phyloP scores from a whole-genome alignment of 1,139 yeast species.

The Candida frijolesensis region DNA sequence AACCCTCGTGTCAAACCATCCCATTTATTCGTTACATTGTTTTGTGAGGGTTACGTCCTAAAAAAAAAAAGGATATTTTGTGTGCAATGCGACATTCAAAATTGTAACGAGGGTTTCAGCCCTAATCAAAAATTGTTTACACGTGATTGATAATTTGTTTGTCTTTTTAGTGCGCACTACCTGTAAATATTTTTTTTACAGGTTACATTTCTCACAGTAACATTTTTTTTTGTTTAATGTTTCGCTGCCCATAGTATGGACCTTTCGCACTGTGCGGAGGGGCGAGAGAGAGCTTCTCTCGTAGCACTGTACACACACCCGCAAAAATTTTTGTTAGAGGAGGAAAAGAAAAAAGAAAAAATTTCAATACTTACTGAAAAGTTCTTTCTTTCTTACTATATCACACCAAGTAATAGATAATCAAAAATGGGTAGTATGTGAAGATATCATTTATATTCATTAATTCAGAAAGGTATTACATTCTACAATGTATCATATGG shows the following conservation, averaged over 20 bases:
- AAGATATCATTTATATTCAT: slow-evolving; percentile 15
- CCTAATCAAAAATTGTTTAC: not conserved
- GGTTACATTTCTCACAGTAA: not conserved
- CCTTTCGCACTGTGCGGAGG: not conserved
- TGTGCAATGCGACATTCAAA: not conserved
- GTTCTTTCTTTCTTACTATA: slow-evolving; percentile 9
- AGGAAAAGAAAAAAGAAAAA: slow-evolving; percentile 13
- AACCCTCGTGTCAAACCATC: no score
- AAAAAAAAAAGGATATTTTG: not conserved
- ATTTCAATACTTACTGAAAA: slow-evolving; percentile 13
- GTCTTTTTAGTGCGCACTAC: slow-evolving; percentile 4
- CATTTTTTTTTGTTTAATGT: not conserved
- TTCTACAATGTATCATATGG: not conserved
- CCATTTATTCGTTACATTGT: not conserved
- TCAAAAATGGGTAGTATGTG: slow-evolving; percentile 72
- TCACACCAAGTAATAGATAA: slow-evolving; percentile 22
- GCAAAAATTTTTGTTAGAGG: slow-evolving; percentile 2
- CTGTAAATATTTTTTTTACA: slow-evolving; percentile 3
- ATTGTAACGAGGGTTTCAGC: not conserved
- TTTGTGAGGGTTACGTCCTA: not conserved
- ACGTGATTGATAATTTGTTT: not conserved
- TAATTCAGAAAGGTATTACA: not conserved
- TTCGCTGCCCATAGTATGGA: not conserved
- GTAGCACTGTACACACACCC: not conserved
- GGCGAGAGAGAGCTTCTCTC: not conserved